These are phyloP conservation scores for Platanthera guangdongensis DNA, from an alignment of 106 monocot species.

Conservation along the genomic window DNA sequence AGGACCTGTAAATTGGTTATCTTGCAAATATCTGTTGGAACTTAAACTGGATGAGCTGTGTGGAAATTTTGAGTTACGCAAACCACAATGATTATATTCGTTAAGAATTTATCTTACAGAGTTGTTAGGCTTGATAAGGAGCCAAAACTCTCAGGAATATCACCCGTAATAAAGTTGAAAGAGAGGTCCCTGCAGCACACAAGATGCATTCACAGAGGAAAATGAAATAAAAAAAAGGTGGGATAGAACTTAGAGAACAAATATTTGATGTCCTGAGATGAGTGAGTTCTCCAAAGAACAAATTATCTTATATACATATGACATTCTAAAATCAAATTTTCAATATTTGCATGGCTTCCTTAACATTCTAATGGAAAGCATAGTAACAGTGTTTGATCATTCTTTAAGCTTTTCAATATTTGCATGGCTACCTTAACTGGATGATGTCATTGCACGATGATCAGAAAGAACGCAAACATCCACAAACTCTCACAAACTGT, in stretches of 20 bases:
- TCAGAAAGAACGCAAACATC: background rate
- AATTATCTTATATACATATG: background rate
- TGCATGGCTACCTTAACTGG: no score
- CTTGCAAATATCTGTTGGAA: conserved; percentile 59
- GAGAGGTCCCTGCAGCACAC: conserved; percentile 56
- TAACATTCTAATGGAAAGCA: background rate
- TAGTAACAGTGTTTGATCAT: background rate
- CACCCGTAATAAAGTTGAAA: conserved; percentile 47
- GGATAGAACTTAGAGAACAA: background rate
- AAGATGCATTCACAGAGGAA: background rate
- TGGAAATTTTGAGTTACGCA: background rate
- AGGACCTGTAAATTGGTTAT: conserved; percentile 71
- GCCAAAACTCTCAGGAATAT: conserved; percentile 52
- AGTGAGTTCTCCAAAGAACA: background rate
- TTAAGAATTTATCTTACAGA: conserved; percentile 28
- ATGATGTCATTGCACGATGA: background rate
- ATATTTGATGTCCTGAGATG: background rate
- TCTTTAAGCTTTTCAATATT: background rate
- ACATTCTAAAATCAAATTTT: background rate
- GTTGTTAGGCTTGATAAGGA: conserved; percentile 39
- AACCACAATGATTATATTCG: background rate
- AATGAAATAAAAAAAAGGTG: background rate
- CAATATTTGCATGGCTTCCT: background rate
- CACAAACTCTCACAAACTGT: background rate
- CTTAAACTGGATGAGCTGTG: background rate